These are phyloP conservation scores for Potentilla sterilis DNA, from an alignment of 306 rosid species.

Conservation along the genomic window DNA sequence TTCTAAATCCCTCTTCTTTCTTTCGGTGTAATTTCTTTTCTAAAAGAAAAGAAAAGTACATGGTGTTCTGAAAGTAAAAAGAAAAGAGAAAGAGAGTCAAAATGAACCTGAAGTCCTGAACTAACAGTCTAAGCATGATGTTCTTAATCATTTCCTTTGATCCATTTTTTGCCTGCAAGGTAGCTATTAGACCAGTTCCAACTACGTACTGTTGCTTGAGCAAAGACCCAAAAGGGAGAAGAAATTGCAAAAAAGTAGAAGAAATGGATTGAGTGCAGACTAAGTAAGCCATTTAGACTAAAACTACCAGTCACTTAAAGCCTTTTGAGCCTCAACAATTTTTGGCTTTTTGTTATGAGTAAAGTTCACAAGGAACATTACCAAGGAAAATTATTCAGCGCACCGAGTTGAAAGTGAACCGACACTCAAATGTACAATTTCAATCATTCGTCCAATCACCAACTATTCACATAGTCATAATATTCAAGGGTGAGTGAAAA, in stretches of 20 bases:
- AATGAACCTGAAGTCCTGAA: neutral
- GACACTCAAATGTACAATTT: too few species aligned
- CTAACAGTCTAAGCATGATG: slow-evolving; percentile 17
- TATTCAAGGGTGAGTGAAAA: too few species aligned
- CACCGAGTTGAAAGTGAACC: too few species aligned
- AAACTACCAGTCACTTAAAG: slow-evolving; percentile 7
- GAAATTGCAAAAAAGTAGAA: neutral
- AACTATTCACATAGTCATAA: too few species aligned
- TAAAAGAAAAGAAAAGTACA: neutral
- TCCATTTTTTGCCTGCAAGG: slow-evolving; percentile 6
- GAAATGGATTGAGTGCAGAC: slow-evolving; percentile 16
- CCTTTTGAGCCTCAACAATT: slow-evolving; percentile 22
- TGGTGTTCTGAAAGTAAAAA: neutral
- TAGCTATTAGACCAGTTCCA: neutral
- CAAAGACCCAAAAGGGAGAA: neutral
- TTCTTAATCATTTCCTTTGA: slow-evolving; percentile 13
- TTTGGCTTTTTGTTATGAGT: slow-evolving; percentile 23
- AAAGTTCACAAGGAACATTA: slow-evolving; percentile 21
- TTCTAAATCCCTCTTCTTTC: neutral
- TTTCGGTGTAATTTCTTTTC: neutral
- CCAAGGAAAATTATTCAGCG: neutral
- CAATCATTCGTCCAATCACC: too few species aligned
- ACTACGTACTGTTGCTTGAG: neutral
- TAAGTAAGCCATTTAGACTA: slow-evolving; percentile 12
- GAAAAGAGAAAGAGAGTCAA: slow-evolving; percentile 4